Conservation (phyloP, 371 early-diverging fungal genomes). For the Rhizomucor pusillus region DNA sequence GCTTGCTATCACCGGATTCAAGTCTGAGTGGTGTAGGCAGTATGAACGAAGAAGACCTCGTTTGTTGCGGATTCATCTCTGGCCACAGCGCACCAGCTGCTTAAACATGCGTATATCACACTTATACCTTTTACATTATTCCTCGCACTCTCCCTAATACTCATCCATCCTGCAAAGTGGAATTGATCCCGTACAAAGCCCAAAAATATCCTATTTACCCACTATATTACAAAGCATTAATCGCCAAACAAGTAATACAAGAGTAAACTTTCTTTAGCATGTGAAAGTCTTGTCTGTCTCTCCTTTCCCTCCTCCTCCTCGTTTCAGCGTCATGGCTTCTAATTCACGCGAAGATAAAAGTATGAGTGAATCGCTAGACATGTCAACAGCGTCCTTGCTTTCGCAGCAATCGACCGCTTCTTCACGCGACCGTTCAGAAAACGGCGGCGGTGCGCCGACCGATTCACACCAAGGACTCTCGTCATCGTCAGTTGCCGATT, state of each 20-base stretch:
- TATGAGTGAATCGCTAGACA: conserved; percentile 28
- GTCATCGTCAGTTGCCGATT: neutral
- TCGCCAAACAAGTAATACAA: too few species aligned
- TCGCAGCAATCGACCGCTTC: neutral
- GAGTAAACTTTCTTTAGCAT: neutral
- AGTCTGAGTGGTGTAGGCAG: neutral
- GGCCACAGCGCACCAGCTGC: conserved; percentile 56
- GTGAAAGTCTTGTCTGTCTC: neutral
- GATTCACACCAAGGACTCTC: neutral
- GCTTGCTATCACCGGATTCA: conserved; percentile 28
- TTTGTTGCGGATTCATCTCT: conserved; percentile 34
- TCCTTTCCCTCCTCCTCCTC: neutral
- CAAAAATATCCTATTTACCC: too few species aligned
- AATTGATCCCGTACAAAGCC: too few species aligned
- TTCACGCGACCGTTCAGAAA: neutral
- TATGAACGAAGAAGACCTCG: conserved; percentile 30
- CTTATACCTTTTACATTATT: neutral
- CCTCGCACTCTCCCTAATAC: neutral
- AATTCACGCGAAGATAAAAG: neutral
- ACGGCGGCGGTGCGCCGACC: neutral
- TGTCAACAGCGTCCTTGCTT: conserved; percentile 36
- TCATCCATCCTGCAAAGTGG: too few species aligned
- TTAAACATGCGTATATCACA: conserved; percentile 16
- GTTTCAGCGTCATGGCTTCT: too few species aligned
- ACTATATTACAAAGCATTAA: too few species aligned